These are phyloP conservation scores for Tremellales sp. DNA, from an alignment of 1,284 basidiomycete genomes.

Conservation along the genomic window DNA sequence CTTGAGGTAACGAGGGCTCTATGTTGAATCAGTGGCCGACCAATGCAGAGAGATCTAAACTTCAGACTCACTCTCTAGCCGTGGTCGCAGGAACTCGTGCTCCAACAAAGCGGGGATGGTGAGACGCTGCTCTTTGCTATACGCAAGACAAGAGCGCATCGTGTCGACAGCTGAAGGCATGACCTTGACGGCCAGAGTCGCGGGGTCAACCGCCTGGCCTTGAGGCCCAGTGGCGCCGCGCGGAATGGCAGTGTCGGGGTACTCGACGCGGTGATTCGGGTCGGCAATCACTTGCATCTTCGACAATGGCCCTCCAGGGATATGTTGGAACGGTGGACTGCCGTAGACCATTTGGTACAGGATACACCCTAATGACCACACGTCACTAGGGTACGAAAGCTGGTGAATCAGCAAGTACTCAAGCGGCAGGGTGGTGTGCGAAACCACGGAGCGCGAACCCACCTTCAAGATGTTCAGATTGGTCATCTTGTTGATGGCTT, in stretches of 20 bases:
- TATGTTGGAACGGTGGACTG: constrained; percentile 80
- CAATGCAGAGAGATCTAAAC: not conserved
- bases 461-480: constrained; percentile 48
- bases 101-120: constrained; percentile 52
- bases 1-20: constrained; percentile 24
- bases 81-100: constrained; percentile 48
- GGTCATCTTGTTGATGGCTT: constrained; percentile 67
- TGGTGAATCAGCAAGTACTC: constrained; percentile 9
- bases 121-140: constrained; percentile 50
- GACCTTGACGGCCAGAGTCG: constrained; percentile 44
- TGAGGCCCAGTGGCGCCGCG: constrained; percentile 33
- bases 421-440: not conserved
- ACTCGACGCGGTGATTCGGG: constrained; percentile 50
- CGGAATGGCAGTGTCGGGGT: constrained; percentile 47
- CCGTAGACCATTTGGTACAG: constrained; percentile 96
- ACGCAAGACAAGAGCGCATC: constrained; percentile 52
- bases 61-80: not conserved
- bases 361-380: constrained; percentile 98
- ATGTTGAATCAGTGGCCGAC: not conserved
- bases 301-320: constrained; percentile 65
- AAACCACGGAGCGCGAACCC: constrained; percentile 2
- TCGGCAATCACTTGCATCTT: constrained; percentile 56
- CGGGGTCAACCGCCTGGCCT: constrained; percentile 28
- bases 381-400: constrained; percentile 66
- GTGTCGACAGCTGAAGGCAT: constrained; percentile 50